Percentiles rank a stretch among this genome's conserved stretches.
phyloP scores from a whole-genome alignment of 345 rosid genomes.

The Populus ilicifolia region DNA sequence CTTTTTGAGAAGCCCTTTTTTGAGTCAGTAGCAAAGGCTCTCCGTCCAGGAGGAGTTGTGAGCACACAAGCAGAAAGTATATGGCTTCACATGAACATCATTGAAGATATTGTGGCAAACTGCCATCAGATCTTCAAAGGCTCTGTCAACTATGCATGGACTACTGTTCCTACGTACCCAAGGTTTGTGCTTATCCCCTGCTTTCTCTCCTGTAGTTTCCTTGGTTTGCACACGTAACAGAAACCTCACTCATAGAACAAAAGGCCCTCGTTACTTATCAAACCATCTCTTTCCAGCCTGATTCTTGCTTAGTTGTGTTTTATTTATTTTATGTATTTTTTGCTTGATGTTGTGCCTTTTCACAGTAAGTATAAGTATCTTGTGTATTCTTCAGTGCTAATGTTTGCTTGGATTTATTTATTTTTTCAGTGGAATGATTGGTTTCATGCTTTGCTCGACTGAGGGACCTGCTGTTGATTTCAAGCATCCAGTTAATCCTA shows the following conservation, averaged over 20 bases:
- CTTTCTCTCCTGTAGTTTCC: neutral
- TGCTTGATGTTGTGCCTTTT: neutral
- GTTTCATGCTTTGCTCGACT: slow-evolving; percentile 94
- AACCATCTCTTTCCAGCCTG: neutral
- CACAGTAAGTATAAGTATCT: neutral
- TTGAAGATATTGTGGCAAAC: slow-evolving; percentile 78
- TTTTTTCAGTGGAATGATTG: slow-evolving; percentile 79
- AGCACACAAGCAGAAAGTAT: slow-evolving; percentile 95
- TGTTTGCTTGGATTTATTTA: neutral
- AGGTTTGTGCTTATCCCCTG: slow-evolving; percentile 39
- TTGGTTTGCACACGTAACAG: neutral
- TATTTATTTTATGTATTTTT: neutral
- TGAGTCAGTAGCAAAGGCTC: slow-evolving; percentile 73
- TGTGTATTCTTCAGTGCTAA: neutral
- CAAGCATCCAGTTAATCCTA: slow-evolving; percentile 74
- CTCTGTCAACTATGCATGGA: slow-evolving; percentile 95
- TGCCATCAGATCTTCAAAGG: slow-evolving; percentile 91
- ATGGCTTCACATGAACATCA: slow-evolving; percentile 99
- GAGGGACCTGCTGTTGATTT: slow-evolving; percentile 88
- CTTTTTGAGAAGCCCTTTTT: slow-evolving; percentile 96
- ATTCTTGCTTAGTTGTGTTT: neutral
- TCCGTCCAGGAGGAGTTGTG: slow-evolving; percentile 95
- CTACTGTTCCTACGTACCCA: slow-evolving; percentile 95
- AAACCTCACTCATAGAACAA: neutral
- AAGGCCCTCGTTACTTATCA: neutral